Evolutionary conservation across 129 eudicot genomes (phyloP).

Genomic region (Gnaphalium uliginosum): DNA sequence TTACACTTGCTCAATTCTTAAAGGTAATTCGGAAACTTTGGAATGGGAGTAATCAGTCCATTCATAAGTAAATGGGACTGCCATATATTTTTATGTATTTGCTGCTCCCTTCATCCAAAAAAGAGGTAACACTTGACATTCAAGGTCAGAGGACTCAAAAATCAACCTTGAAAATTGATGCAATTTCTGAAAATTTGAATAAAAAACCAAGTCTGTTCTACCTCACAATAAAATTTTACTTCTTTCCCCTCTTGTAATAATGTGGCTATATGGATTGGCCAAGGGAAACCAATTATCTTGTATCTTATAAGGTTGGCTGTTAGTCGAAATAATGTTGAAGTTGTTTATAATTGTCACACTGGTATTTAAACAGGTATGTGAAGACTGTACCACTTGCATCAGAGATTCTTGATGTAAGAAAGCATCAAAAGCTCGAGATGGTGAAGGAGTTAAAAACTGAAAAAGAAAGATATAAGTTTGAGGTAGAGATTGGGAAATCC

Average conservation of each 20-base stretch:
- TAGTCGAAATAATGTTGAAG: neutral
- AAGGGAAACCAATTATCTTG: neutral
- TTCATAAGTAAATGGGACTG: neutral
- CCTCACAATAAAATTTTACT: neutral
- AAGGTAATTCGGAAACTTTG: too few relatives aligned
- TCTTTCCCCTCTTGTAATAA: neutral
- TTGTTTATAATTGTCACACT: neutral
- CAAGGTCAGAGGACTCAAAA: slow-evolving; percentile 10
- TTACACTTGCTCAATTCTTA: too few relatives aligned
- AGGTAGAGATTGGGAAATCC: slow-evolving; percentile 94
- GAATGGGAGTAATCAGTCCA: too few relatives aligned
- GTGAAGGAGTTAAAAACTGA: slow-evolving; percentile 71
- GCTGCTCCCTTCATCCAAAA: slow-evolving; percentile 9
- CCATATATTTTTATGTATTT: slow-evolving; percentile 17
- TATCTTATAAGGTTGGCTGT: neutral
- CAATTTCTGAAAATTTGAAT: neutral
- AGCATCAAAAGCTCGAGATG: slow-evolving; percentile 87
- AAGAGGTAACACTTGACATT: neutral
- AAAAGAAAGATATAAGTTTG: slow-evolving; percentile 69
- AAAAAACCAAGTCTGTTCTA: neutral
- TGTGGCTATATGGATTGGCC: neutral
- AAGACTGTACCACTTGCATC: slow-evolving; percentile 98
- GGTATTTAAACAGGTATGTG: slow-evolving; percentile 62
- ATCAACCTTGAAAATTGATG: neutral
- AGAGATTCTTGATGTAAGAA: slow-evolving; percentile 82